Conservation (phyloP, 768 basidiomycete genomes). For the Pleurotus sapidus region DNA sequence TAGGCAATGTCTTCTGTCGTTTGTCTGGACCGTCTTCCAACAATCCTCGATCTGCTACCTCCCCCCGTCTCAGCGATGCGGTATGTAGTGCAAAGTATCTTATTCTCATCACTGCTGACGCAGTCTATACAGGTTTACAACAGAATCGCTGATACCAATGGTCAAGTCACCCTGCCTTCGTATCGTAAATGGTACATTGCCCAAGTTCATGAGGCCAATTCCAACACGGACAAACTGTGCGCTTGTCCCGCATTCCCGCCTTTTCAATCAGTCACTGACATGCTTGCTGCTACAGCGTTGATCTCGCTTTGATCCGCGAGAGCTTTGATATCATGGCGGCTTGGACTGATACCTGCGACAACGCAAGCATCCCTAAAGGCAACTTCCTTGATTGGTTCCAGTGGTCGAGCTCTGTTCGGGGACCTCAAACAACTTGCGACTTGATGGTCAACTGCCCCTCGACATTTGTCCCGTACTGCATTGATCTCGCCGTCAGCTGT, state of each 20-base stretch:
- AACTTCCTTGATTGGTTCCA: constrained; percentile 15
- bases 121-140: constrained; percentile 3
- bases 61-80: constrained; percentile 8
- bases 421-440: constrained; percentile 9
- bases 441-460: constrained; percentile 5
- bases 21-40: constrained; percentile 6
- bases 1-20: constrained; percentile 11
- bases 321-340: constrained; percentile 13
- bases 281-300: background rate
- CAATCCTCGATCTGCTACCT: background rate
- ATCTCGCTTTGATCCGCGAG: constrained; percentile 10
- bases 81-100: background rate
- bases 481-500: constrained; percentile 9
- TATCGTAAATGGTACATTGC: constrained; percentile 9
- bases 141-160: background rate
- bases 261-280: background rate
- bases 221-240: constrained; percentile 4
- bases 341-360: constrained; percentile 13
- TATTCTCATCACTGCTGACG: background rate
- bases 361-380: constrained; percentile 5
- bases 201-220: constrained; percentile 4
- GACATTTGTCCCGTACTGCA: constrained; percentile 9
- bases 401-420: constrained; percentile 9
- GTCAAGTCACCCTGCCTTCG: background rate
- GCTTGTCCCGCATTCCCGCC: background rate